These are phyloP conservation scores for Phanerochaete sordida DNA, from an alignment of 768 basidiomycete genomes.

Conservation along the genomic window DNA sequence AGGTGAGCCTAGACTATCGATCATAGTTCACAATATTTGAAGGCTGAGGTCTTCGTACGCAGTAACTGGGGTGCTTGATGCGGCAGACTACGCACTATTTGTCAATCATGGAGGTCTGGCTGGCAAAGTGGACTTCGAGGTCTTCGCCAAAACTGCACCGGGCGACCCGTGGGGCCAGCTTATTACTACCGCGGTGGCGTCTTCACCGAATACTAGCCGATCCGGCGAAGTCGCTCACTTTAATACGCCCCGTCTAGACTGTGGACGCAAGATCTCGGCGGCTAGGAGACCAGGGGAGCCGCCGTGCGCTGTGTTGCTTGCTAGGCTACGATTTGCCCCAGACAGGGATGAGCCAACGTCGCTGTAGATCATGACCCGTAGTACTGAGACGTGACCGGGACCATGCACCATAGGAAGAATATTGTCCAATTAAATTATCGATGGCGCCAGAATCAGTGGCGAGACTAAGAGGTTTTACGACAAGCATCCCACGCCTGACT, in stretches of 20 bases:
- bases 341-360: constrained; percentile 57
- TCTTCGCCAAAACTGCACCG: constrained; percentile 44
- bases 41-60: too few species aligned
- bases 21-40: too few species aligned
- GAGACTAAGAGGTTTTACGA: too few species aligned
- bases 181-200: constrained; percentile 46
- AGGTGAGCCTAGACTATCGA: neutral
- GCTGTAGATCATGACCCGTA: constrained; percentile 28
- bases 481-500: too few species aligned
- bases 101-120: constrained; percentile 70
- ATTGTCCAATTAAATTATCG: too few species aligned
- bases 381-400: too few species aligned
- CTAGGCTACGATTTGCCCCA: constrained; percentile 62
- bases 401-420: too few species aligned
- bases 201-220: constrained; percentile 35
- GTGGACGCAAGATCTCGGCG: constrained; percentile 53
- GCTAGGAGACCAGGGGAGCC: constrained; percentile 28
- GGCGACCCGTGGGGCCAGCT: constrained; percentile 76
- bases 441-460: too few species aligned
- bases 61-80: constrained; percentile 69
- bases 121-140: constrained; percentile 68
- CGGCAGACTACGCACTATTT: constrained; percentile 70
- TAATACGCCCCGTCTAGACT: constrained; percentile 28
- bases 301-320: constrained; percentile 61
- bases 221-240: constrained; percentile 36